These are phyloP conservation scores for Gentiana macrophylla DNA, from an alignment of 257 asterid species.

Conservation along the genomic window DNA sequence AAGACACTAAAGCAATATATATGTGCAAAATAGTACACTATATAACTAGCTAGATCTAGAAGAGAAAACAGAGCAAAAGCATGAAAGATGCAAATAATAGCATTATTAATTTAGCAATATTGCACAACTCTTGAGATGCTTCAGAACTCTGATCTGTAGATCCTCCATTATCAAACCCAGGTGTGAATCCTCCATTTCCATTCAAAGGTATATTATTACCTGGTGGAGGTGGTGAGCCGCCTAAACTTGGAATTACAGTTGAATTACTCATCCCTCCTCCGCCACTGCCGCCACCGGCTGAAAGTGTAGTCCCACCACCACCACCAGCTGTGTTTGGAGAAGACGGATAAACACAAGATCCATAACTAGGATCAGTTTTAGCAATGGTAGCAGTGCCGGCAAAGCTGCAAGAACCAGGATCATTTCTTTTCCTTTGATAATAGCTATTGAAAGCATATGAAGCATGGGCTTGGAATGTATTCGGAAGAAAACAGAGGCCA, in stretches of 20 bases:
- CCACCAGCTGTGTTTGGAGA: conserved; percentile 45
- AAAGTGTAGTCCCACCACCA: background rate
- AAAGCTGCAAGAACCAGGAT: conserved; percentile 69
- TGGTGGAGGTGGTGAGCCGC: conserved; percentile 29
- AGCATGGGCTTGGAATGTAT: conserved; percentile 76
- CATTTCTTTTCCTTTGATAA: conserved; percentile 54
- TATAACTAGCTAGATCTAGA: conserved; percentile 3
- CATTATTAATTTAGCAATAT: background rate
- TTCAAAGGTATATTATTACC: conserved; percentile 21
- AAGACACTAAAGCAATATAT: background rate
- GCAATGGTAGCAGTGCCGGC: conserved; percentile 67
- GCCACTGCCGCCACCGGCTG: conserved; percentile 12
- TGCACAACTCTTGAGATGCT: conserved; percentile 11
- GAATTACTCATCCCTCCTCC: conserved; percentile 19
- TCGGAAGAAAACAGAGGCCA: conserved; percentile 73
- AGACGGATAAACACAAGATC: background rate
- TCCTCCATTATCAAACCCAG: conserved; percentile 24
- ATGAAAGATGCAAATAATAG: conserved; percentile 9
- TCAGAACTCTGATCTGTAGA: conserved; percentile 22
- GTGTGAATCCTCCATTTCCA: conserved; percentile 30
- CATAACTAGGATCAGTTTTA: conserved; percentile 76
- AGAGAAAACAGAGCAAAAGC: conserved; percentile 20
- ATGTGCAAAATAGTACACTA: background rate
- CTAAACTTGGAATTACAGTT: conserved; percentile 12
- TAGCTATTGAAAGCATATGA: conserved; percentile 84